Evolutionary conservation across 495 filamentous ascomycete genomes (phyloP).

Genomic region (Evansstolkia leycettana): DNA sequence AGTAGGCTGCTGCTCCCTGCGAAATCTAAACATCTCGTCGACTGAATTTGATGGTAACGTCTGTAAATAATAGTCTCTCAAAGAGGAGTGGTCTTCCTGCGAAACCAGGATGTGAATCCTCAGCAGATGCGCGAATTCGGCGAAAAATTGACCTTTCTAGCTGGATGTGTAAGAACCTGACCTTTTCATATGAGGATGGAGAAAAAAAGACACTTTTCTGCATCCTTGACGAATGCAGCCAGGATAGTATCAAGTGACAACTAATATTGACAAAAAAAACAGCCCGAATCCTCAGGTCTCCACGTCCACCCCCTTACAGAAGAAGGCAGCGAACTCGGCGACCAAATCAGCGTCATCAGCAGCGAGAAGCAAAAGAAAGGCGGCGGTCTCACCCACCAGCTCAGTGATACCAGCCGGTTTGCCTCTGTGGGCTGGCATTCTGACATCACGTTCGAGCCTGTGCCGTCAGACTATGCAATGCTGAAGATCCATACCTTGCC

Average conservation of each 20-base stretch:
- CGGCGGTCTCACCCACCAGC: slow-evolving; percentile 24
- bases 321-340: slow-evolving; percentile 22
- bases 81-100: slow-evolving; percentile 64
- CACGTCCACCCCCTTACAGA: slow-evolving; percentile 55
- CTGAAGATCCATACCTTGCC: slow-evolving; percentile 51
- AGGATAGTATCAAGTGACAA: slow-evolving; percentile 4
- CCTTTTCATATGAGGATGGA: slow-evolving; percentile 38
- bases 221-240: neutral
- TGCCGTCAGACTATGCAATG: slow-evolving; percentile 53
- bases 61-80: slow-evolving; percentile 47
- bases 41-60: neutral
- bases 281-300: slow-evolving; percentile 44
- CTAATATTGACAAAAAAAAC: too few species aligned
- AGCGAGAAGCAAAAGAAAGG: slow-evolving; percentile 42
- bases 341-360: slow-evolving; percentile 56
- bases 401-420: slow-evolving; percentile 7
- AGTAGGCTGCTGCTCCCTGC: slow-evolving; percentile 5
- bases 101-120: slow-evolving; percentile 43
- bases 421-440: slow-evolving; percentile 45
- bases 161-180: slow-evolving; percentile 45
- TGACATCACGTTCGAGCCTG: slow-evolving; percentile 57
- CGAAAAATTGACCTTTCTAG: slow-evolving; percentile 11
- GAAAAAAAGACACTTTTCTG: slow-evolving; percentile 20
- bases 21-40: neutral
- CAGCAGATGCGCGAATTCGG: neutral